Evolutionary conservation across 768 basidiomycete genomes (phyloP).

Genomic region (Pleurotus giganteus): DNA sequence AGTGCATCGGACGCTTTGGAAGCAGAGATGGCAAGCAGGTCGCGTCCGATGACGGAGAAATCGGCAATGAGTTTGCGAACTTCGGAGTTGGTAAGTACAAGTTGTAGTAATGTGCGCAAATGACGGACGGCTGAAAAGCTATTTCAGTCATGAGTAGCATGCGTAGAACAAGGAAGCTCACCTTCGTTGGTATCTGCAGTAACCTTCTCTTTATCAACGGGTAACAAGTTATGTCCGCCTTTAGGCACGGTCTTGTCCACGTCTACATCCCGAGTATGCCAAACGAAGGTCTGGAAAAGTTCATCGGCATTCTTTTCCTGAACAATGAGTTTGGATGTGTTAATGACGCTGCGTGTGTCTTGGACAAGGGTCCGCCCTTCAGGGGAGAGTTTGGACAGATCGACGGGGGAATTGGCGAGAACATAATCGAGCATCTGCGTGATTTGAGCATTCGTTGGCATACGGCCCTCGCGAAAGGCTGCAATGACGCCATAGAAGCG

Average conservation of each 20-base stretch:
- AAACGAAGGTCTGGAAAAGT: constrained; percentile 87
- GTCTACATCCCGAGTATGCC: constrained; percentile 68
- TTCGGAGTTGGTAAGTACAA: constrained; percentile 90
- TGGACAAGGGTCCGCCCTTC: constrained; percentile 75
- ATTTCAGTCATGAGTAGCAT: neutral
- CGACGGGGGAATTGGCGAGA: constrained; percentile 53
- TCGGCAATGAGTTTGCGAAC: constrained; percentile 85
- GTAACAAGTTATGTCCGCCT: constrained; percentile 20
- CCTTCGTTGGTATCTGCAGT: constrained; percentile 63
- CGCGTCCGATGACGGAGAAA: constrained; percentile 74
- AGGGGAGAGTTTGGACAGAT: constrained; percentile 62
- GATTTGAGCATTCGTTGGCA: constrained; percentile 80
- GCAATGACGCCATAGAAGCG: constrained; percentile 77
- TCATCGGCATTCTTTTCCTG: constrained; percentile 85
- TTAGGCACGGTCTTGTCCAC: neutral
- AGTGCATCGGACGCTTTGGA: constrained; percentile 65
- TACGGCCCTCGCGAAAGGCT: constrained; percentile 74
- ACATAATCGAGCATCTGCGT: constrained; percentile 69
- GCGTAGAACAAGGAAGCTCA: constrained; percentile 20
- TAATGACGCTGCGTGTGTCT: constrained; percentile 74
- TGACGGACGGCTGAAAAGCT: constrained; percentile 64
- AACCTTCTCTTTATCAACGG: constrained; percentile 50
- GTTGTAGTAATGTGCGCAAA: constrained; percentile 80
- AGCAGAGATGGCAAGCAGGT: constrained; percentile 74
- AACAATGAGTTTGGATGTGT: constrained; percentile 67